Evolutionary conservation across 257 asterid species (phyloP).

Genomic region (Plantago elongata): DNA sequence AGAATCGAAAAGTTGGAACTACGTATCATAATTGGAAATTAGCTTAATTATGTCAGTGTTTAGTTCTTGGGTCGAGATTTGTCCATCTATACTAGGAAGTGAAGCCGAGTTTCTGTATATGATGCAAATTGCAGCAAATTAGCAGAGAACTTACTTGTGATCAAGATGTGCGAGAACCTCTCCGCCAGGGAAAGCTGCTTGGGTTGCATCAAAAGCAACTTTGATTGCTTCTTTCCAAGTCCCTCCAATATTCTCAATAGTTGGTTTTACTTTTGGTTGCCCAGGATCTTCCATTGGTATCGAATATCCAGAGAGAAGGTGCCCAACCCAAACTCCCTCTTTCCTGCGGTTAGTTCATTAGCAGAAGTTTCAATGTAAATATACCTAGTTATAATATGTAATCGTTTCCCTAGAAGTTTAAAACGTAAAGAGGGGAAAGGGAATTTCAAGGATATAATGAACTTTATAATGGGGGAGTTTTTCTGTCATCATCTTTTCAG

Average conservation of each 20-base stretch:
- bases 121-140: not conserved
- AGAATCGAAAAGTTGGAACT: too few species aligned
- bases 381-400: too few species aligned
- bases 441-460: too few species aligned
- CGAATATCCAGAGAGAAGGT: conserved; percentile 88
- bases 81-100: too few species aligned
- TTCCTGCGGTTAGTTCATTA: conserved; percentile 40
- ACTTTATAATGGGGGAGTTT: too few species aligned
- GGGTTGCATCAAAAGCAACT: conserved; percentile 76
- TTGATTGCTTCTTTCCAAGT: conserved; percentile 82
- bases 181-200: conserved; percentile 83
- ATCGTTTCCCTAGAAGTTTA: not conserved
- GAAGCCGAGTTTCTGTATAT: not conserved
- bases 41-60: too few species aligned
- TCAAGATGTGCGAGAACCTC: conserved; percentile 87
- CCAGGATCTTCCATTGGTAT: conserved; percentile 97
- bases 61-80: too few species aligned
- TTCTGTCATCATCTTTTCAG: too few species aligned
- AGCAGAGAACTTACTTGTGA: conserved; percentile 60
- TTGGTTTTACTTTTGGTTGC: conserved; percentile 38
- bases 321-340: conserved; percentile 79
- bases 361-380: not conserved
- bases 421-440: too few species aligned
- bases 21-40: too few species aligned
- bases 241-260: conserved; percentile 60